A percentile compares a stretch with the other conserved stretches of the same genome.
Conservation (phyloP, 257 asterid species). For the Henckelia pumila region DNA sequence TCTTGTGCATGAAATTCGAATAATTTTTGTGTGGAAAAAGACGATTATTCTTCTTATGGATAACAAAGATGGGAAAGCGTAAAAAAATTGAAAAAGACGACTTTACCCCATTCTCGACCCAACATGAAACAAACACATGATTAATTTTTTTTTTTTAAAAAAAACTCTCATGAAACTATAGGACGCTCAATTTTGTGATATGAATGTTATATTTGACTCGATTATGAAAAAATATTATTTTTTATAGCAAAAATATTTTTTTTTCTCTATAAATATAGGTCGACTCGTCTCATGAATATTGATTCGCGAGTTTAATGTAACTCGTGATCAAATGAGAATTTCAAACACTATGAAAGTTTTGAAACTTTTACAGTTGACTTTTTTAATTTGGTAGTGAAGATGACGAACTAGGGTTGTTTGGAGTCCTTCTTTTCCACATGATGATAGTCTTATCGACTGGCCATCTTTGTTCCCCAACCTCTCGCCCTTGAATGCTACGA, state of each 20-base stretch:
- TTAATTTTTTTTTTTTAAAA: no score
- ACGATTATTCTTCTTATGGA: not conserved
- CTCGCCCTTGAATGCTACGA: not conserved
- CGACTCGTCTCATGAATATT: no score
- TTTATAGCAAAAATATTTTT: no score
- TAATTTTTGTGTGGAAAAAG: not conserved
- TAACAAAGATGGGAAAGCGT: not conserved
- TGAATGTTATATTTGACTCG: no score
- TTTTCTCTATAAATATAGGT: no score
- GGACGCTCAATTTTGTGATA: no score
- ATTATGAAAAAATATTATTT: no score
- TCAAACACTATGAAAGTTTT: not conserved
- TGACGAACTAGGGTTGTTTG: not conserved
- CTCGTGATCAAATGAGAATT: not conserved
- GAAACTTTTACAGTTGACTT: not conserved
- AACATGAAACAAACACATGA: not conserved
- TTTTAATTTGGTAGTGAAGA: not conserved
- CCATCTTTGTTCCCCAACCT: slow-evolving; percentile 4
- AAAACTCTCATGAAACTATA: no score
- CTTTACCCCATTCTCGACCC: not conserved
- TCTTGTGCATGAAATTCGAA: no score
- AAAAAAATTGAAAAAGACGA: no score
- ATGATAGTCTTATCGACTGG: not conserved
- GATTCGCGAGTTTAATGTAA: no score
- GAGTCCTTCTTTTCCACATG: not conserved